phyloP scores from a whole-genome alignment of 2,329 filamentous ascomycete genomes.

The Tolypocladium pustulatum region DNA sequence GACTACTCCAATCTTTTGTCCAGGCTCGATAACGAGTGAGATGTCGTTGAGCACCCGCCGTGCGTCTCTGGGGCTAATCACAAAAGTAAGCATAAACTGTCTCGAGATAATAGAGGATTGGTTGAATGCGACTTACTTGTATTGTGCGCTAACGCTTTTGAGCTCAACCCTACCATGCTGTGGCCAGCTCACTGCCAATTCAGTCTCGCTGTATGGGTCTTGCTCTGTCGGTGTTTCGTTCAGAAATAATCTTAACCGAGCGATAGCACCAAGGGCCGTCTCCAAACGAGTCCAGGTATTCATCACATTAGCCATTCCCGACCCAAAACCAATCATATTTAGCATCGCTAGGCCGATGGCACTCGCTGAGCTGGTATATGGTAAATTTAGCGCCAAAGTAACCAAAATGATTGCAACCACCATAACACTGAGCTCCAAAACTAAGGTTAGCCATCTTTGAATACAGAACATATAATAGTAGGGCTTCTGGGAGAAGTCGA shows the following conservation, averaged over 20 bases:
- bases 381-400: constrained; percentile 20
- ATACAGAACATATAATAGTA: constrained; percentile 31
- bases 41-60: constrained; percentile 4
- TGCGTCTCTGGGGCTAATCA: neutral
- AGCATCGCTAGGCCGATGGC: constrained; percentile 5
- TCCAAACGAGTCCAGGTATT: constrained; percentile 6
- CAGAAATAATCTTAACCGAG: constrained; percentile 5
- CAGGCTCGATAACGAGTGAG: constrained; percentile 6
- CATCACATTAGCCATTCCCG: constrained; percentile 2
- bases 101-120: neutral
- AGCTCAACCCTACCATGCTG: constrained; percentile 6
- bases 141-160: constrained; percentile 4
- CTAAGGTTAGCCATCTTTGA: constrained; percentile 34
- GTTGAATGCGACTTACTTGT: constrained; percentile 3
- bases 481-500: constrained; percentile 19
- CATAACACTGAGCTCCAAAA: constrained; percentile 25
- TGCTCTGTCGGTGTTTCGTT: neutral
- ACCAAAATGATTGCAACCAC: constrained; percentile 15
- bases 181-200: constrained; percentile 6
- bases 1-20: constrained; percentile 10
- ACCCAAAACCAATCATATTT: constrained; percentile 3
- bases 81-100: neutral
- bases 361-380: neutral
- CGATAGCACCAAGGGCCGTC: constrained; percentile 12
- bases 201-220: neutral